Evolutionary conservation across 768 basidiomycete genomes (phyloP).

Genomic region (Hericium coralloides): DNA sequence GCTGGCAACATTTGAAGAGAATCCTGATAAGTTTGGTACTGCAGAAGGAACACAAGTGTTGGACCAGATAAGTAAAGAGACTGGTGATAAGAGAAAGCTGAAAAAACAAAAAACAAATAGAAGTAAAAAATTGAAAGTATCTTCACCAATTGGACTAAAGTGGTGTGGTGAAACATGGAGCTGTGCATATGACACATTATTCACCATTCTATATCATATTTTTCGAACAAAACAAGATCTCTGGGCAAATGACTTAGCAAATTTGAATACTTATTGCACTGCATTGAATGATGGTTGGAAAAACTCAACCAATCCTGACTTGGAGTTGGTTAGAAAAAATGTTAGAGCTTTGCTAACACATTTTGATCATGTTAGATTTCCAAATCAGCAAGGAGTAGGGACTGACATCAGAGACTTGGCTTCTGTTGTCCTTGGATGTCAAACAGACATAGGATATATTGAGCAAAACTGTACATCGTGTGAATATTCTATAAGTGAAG

Average conservation of each 20-base stretch:
- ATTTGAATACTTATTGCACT: not conserved
- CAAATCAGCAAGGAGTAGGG: not conserved
- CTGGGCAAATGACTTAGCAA: not conserved
- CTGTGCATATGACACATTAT: conserved; percentile 8
- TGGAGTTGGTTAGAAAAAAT: not conserved
- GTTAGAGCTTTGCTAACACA: not conserved
- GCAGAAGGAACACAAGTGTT: not conserved
- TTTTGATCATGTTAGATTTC: not conserved
- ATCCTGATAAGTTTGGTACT: not conserved
- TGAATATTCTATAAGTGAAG: too few species aligned
- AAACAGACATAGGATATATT: too few species aligned
- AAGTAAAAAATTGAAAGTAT: not conserved
- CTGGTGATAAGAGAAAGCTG: not conserved
- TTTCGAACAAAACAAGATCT: not conserved
- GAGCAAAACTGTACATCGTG: too few species aligned
- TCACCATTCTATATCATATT: not conserved
- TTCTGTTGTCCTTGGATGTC: too few species aligned
- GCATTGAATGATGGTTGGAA: not conserved
- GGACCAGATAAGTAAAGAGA: not conserved
- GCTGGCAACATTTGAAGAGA: not conserved
- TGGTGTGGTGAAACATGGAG: conserved; percentile 2
- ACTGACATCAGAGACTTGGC: too few species aligned
- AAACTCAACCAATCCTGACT: not conserved
- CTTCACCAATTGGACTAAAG: not conserved
- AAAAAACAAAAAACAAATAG: not conserved